phyloP scores from a whole-genome alignment of 345 rosid species.

The Ceriops tagal region DNA sequence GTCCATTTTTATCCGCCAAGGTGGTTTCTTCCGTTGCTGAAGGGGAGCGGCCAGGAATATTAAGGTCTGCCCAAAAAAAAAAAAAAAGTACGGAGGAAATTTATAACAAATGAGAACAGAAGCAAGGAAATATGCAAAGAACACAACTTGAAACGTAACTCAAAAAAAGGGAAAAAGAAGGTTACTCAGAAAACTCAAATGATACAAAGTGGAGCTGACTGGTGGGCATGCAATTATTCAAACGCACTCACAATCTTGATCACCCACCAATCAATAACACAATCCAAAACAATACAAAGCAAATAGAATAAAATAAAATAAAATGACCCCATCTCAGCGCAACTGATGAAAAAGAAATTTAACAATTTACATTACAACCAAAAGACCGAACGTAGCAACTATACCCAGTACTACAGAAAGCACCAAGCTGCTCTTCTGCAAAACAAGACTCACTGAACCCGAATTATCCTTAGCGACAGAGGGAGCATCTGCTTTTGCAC shows the following conservation, averaged over 20 bases:
- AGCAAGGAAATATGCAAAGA: not conserved
- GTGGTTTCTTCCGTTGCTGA: too few relatives aligned
- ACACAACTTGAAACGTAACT: not conserved
- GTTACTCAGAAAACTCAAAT: not conserved
- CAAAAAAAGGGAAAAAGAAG: not conserved
- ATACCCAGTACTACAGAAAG: not conserved
- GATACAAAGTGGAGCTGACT: not conserved
- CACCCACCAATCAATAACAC: not conserved
- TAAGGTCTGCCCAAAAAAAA: too few relatives aligned
- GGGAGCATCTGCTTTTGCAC: conserved; percentile 6
- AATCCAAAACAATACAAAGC: not conserved
- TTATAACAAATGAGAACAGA: not conserved
- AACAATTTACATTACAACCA: conserved; percentile 1
- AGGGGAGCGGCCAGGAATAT: too few relatives aligned
- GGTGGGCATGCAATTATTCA: conserved; percentile 3
- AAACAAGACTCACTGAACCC: not conserved
- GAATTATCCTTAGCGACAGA: conserved; percentile 11
- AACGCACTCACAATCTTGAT: conserved; percentile 3
- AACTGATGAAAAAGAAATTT: not conserved
- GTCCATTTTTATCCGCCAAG: too few relatives aligned
- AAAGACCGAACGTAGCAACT: not conserved
- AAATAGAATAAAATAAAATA: not conserved
- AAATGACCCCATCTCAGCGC: not conserved
- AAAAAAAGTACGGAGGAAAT: too few relatives aligned
- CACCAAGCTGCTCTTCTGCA: not conserved